phyloP scores from a whole-genome alignment of 495 filamentous ascomycete species.

The Trichoderma orchidacearum region DNA sequence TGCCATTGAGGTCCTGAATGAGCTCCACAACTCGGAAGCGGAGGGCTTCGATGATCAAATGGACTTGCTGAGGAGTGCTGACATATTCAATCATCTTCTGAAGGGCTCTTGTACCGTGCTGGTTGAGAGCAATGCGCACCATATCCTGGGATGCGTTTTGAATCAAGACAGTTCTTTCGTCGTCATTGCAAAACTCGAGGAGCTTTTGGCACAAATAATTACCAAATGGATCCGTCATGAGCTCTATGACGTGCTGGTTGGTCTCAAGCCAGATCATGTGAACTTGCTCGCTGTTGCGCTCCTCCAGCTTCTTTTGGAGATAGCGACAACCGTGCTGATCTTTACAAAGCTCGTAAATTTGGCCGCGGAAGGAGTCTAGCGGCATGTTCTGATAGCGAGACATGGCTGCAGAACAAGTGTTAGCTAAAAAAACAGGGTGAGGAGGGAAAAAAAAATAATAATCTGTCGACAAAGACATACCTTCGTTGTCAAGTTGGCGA shows the following conservation, averaged over 20 bases:
- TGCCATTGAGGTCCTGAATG: conserved; percentile 94
- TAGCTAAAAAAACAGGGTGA: neutral
- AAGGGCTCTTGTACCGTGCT: conserved; percentile 88
- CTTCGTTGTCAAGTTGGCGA: conserved; percentile 49
- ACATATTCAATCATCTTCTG: conserved; percentile 99
- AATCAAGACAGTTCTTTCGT: conserved; percentile 85
- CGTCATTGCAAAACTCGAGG: conserved; percentile 81
- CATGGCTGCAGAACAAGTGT: conserved; percentile 24
- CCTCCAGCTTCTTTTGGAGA: conserved; percentile 93
- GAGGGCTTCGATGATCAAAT: conserved; percentile 70
- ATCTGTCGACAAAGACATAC: conserved; percentile 16
- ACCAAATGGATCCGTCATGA: conserved; percentile 98
- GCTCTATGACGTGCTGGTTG: conserved; percentile 78
- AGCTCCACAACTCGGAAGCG: conserved; percentile 70
- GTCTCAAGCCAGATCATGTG: conserved; percentile 90
- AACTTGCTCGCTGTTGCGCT: conserved; percentile 66
- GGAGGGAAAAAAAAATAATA: neutral
- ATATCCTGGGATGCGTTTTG: conserved; percentile 75
- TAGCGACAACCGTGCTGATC: conserved; percentile 96
- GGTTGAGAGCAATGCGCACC: conserved; percentile 85
- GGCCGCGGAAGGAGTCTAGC: conserved; percentile 63
- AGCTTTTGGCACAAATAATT: conserved; percentile 98
- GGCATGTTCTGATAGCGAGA: conserved; percentile 64
- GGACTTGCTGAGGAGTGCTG: conserved; percentile 59
- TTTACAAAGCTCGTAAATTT: conserved; percentile 81